These are phyloP conservation scores for Elsinoe fawcettii DNA, from an alignment of 2,329 filamentous ascomycete genomes.

Conservation along the genomic window DNA sequence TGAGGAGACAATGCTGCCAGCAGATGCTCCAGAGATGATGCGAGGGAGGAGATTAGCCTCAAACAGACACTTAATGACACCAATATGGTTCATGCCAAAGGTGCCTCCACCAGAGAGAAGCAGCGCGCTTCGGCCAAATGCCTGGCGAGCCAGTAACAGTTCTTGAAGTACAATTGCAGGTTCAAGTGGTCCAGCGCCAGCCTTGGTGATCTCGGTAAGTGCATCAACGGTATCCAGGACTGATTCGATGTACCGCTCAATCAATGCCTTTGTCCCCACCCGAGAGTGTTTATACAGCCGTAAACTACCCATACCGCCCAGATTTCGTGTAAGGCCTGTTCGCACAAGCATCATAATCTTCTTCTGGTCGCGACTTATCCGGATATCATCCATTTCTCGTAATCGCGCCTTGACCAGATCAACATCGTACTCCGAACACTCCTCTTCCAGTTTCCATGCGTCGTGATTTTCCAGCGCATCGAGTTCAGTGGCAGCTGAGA, in stretches of 20 bases:
- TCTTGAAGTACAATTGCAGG: slow-evolving; percentile 57
- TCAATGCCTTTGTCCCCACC: slow-evolving; percentile 76
- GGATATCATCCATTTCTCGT: slow-evolving; percentile 65
- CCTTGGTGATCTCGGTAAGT: slow-evolving; percentile 50
- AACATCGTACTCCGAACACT: slow-evolving; percentile 64
- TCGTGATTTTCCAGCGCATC: slow-evolving; percentile 75
- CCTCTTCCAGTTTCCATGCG: slow-evolving; percentile 64
- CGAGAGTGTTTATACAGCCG: slow-evolving; percentile 77
- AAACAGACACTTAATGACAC: slow-evolving; percentile 74
- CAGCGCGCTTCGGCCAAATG: slow-evolving; percentile 76
- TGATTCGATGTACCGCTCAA: slow-evolving; percentile 79
- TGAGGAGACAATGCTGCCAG: slow-evolving; percentile 76
- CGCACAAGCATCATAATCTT: slow-evolving; percentile 74
- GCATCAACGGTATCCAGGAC: slow-evolving; percentile 65
- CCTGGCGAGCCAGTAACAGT: slow-evolving; percentile 64
- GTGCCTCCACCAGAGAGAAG: slow-evolving; percentile 79
- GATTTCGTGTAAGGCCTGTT: slow-evolving; percentile 68
- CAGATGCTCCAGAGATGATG: slow-evolving; percentile 81
- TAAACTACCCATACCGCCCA: slow-evolving; percentile 79
- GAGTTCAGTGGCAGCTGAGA: slow-evolving; percentile 64
- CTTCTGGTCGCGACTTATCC: slow-evolving; percentile 61
- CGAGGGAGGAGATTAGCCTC: slow-evolving; percentile 68
- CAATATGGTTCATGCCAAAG: slow-evolving; percentile 87
- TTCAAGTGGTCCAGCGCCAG: slow-evolving; percentile 45
- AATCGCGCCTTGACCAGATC: slow-evolving; percentile 62